Base-by-base conservation (phyloP, 1,284 basidiomycete species). In the Trametes pubescens region DNA sequence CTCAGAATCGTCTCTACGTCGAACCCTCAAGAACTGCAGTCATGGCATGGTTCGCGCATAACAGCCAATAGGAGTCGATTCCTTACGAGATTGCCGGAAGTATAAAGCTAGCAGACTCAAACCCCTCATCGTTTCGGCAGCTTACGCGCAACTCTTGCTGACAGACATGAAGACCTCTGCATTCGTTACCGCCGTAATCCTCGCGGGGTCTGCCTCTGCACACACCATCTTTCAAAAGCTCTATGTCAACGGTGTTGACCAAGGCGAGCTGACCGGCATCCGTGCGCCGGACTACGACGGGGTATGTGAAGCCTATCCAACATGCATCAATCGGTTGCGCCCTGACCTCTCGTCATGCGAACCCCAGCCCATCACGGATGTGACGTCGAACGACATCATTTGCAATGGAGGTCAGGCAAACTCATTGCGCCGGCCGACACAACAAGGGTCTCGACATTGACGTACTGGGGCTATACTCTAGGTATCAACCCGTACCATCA, bases 401-500 rank as follows among this genome's bases (percentile, higher is more conserved):
- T 86, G 85, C 77, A 86, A 87, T 62, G 85, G 85, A 51, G 85
- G 61, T 62, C 5, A 38, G 59, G 24, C 40, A 35, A 18, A 21
- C n/a, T 18, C 13, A 37, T 34, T 35, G 14, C 10, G 4, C 24
- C 14, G 18, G 44, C 1, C 21, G 5, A 47, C 22, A 18, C 40
- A n/a, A 43, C 40, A 7, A 43, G 40, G 18, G 9, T 14, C 11
- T 21, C 26, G 18, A 14, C 24, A 13, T 21, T 64, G 29, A 59
- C 57, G 5, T 32, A 4, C 24, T n/a, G 24, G 14, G 29, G 26
- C 18, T 32, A 10, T 6, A 13, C 2, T 11, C 2, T 32, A 65
- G 65, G 85, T 26, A 85, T 86, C 69, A 87, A 86, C 72, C 84
- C 85, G 0, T 86, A 84, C 73, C 81, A 85, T 74, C 75, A 82